These are phyloP conservation scores for Hyaloscypha bicolor DNA, from an alignment of 495 filamentous ascomycete species.

Conservation along the genomic window DNA sequence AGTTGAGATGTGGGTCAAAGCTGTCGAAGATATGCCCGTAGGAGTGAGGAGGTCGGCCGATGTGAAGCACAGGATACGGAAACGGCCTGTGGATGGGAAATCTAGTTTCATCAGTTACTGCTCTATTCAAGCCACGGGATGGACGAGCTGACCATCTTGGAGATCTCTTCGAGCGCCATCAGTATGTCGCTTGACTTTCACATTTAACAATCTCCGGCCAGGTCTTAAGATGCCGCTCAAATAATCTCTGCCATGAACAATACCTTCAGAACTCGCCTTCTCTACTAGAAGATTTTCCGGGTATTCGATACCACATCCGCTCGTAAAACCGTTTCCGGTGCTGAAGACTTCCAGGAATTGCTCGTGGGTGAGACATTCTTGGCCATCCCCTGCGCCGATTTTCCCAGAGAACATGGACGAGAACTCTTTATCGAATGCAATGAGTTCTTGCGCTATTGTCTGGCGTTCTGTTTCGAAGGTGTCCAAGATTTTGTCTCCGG, in stretches of 20 bases:
- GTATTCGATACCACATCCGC: constrained; percentile 39
- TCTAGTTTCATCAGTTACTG: constrained; percentile 31
- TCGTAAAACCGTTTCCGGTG: constrained; percentile 36
- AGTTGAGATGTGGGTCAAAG: constrained; percentile 3
- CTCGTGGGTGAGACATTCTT: constrained; percentile 35
- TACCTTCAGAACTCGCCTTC: constrained; percentile 2
- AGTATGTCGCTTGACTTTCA: constrained; percentile 45
- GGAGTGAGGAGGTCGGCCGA: constrained; percentile 40
- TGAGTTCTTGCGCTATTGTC: constrained; percentile 36
- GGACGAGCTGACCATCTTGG: constrained; percentile 46
- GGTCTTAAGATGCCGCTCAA: constrained; percentile 29
- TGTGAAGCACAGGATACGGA: constrained; percentile 49
- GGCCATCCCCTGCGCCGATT: constrained; percentile 36
- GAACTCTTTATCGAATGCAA: constrained; percentile 39
- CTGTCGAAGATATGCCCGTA: constrained; percentile 31
- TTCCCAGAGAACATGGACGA: constrained; percentile 39
- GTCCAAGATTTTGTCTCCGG: constrained; percentile 10
- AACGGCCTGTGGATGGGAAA: constrained; percentile 47
- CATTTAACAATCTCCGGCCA: constrained; percentile 33
- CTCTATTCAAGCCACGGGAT: neutral
- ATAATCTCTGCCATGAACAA: neutral
- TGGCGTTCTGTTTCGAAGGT: constrained; percentile 38
- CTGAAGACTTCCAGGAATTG: constrained; percentile 36
- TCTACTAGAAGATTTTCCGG: constrained; percentile 20
- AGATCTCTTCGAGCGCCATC: constrained; percentile 48